These are phyloP conservation scores for Vaccinium darrowii DNA, from an alignment of 148 eudicot genomes.

Conservation along the genomic window DNA sequence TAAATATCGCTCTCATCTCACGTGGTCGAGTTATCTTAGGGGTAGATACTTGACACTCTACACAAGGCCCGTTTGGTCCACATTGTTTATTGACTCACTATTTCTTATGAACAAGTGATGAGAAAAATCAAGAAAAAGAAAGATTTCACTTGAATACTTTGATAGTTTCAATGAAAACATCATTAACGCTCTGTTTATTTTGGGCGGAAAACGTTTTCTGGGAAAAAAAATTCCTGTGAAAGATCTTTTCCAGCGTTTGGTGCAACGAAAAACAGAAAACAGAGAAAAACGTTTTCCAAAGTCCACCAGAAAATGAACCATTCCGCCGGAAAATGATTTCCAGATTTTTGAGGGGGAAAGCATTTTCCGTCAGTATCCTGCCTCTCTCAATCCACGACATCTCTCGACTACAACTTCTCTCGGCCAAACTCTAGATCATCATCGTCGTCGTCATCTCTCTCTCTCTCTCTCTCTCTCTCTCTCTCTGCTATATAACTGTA, in stretches of 20 bases:
- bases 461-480: too few relatives aligned
- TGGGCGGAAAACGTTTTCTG: not conserved
- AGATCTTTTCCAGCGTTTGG: not conserved
- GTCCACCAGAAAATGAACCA: not conserved
- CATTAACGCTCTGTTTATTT: not conserved
- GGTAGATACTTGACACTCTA: not conserved
- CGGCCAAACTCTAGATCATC: not conserved
- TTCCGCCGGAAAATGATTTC: not conserved
- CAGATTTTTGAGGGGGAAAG: not conserved
- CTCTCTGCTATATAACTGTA: not conserved
- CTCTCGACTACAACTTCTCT: not conserved
- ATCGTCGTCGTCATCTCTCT: too few relatives aligned
- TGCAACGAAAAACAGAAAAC: not conserved
- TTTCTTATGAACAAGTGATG: not conserved
- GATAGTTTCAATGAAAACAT: too few relatives aligned
- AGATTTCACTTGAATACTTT: not conserved
- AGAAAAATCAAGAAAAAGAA: not conserved
- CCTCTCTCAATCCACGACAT: not conserved
- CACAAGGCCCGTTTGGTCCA: not conserved
- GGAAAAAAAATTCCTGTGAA: too few relatives aligned
- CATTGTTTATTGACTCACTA: not conserved
- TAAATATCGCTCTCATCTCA: not conserved
- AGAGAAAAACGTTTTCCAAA: not conserved
- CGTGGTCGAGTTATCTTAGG: not conserved
- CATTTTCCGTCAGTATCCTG: not conserved